Percentiles rank a stretch among this genome's conserved stretches.
Conservation (phyloP, 1,139 yeast genomes). For the Scheffersomyces segobiensis region DNA sequence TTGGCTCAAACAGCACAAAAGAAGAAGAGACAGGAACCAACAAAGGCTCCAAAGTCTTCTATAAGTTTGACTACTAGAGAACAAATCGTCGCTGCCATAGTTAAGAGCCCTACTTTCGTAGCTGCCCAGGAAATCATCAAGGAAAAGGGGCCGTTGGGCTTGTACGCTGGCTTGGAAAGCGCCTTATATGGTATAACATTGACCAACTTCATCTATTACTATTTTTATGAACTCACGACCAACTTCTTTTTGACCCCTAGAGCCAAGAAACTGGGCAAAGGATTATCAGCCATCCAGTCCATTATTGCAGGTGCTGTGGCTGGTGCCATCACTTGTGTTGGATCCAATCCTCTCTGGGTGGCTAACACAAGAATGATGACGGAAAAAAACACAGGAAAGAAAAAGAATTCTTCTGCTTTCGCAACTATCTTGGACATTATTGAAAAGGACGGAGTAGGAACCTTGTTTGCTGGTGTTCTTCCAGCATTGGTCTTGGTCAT, state of each 20-base stretch:
- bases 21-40: constrained; percentile 30
- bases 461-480: constrained; percentile 79
- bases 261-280: constrained; percentile 32
- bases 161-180: constrained; percentile 84
- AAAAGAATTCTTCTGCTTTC: constrained; percentile 40
- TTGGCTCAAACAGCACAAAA: constrained; percentile 71
- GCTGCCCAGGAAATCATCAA: constrained; percentile 50
- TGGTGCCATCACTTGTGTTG: constrained; percentile 80
- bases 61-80: constrained; percentile 15
- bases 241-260: constrained; percentile 46
- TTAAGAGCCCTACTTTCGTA: constrained; percentile 25
- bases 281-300: constrained; percentile 67
- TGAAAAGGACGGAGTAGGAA: constrained; percentile 66
- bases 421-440: constrained; percentile 61
- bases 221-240: constrained; percentile 77
- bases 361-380: constrained; percentile 86
- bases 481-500: constrained; percentile 85
- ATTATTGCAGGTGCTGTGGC: constrained; percentile 83
- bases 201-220: constrained; percentile 87
- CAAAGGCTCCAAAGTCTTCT: constrained; percentile 7
- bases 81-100: constrained; percentile 21
- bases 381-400: constrained; percentile 33
- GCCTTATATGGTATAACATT: constrained; percentile 85
- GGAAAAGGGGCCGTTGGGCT: constrained; percentile 68
- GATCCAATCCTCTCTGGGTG: constrained; percentile 96